A percentile compares a stretch with the other conserved stretches of the same genome.
Conservation (phyloP, 1,139 yeast genomes). For the Magnusiomyces clavatus region DNA sequence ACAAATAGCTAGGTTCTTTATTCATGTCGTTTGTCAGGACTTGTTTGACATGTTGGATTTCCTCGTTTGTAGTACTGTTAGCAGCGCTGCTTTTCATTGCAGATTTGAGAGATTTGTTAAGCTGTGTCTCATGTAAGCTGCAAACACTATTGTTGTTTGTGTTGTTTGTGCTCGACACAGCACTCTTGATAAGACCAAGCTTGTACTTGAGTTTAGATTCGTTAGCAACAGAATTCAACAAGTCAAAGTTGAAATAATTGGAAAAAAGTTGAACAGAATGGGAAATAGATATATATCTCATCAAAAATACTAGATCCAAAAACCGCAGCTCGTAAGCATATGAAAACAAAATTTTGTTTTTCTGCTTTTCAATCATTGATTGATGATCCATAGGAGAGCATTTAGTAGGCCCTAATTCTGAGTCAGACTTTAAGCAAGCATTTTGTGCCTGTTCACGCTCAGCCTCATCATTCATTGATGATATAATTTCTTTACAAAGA, state of each 20-base stretch:
- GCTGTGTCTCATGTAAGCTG: neutral
- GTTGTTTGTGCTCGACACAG: neutral
- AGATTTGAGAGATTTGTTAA: too few relatives aligned
- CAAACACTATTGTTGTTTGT: neutral
- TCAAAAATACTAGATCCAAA: neutral
- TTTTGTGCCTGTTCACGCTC: too few relatives aligned
- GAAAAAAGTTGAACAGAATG: too few relatives aligned
- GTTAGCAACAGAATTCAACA: too few relatives aligned
- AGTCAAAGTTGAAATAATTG: too few relatives aligned
- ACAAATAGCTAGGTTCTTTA: neutral
- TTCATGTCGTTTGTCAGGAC: neutral
- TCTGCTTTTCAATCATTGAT: neutral
- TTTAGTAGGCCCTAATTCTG: too few relatives aligned
- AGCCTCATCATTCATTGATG: too few relatives aligned
- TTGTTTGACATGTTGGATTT: neutral
- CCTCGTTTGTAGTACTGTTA: neutral
- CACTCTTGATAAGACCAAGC: neutral
- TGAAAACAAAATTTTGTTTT: neutral
- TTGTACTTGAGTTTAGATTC: too few relatives aligned
- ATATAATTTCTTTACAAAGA: too few relatives aligned
- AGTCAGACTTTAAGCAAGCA: too few relatives aligned
- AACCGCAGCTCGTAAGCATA: conserved; percentile 2
- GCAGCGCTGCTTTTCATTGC: neutral
- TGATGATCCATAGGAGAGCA: neutral
- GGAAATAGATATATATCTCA: conserved; percentile 1